Evolutionary conservation across 352 stramenopile species (phyloP).

Genomic region (Pythium sp.): DNA sequence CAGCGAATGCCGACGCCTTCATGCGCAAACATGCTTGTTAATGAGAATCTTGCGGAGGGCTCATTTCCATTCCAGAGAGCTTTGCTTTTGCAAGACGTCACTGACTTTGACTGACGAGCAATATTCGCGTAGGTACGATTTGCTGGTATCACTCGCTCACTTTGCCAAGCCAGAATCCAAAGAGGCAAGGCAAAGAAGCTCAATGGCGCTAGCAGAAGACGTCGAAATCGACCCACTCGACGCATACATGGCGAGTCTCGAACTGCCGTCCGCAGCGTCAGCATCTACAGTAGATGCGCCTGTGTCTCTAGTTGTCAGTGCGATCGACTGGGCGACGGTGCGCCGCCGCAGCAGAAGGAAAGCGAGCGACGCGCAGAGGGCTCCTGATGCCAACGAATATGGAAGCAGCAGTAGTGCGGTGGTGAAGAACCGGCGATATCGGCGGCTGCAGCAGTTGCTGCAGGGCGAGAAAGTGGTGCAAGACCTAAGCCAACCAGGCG

Average conservation of each 20-base stretch:
- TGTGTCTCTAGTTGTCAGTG: not conserved
- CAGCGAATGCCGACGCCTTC: not conserved
- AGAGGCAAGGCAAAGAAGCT: not conserved
- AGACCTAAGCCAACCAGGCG: constrained; percentile 10
- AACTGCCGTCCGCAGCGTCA: constrained; percentile 20
- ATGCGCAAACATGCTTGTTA: not conserved
- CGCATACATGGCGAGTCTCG: constrained; percentile 75
- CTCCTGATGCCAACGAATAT: not conserved
- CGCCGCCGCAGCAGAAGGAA: not conserved
- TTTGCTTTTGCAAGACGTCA: too few relatives aligned
- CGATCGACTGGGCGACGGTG: constrained; percentile 11
- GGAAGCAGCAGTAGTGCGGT: constrained; percentile 13
- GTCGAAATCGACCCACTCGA: constrained; percentile 67
- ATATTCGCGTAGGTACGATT: not conserved
- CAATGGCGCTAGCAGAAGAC: constrained; percentile 20
- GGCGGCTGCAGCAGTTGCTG: constrained; percentile 65
- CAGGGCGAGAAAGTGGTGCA: constrained; percentile 13
- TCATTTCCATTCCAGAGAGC: too few relatives aligned
- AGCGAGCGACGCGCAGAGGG: not conserved
- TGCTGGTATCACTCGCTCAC: not conserved
- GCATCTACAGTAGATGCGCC: not conserved
- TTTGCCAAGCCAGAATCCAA: not conserved
- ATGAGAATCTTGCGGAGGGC: too few relatives aligned
- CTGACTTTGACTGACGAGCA: too few relatives aligned
- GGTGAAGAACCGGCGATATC: constrained; percentile 75